Conservation (phyloP, 441 rosid species). For the Pelargonium fulgidum region DNA sequence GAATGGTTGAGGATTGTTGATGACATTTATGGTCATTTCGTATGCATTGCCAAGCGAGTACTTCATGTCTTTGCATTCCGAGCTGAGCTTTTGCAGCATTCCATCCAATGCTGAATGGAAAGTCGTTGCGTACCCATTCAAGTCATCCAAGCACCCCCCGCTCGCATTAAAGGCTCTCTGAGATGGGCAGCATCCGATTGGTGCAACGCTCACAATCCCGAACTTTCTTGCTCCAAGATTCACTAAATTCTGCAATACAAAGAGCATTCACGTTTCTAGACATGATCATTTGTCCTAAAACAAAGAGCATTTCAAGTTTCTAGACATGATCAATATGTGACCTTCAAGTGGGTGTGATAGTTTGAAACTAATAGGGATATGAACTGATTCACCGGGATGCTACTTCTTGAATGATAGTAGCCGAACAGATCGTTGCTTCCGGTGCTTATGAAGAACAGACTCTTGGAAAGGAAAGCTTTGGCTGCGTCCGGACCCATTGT, state of each 20-base stretch:
- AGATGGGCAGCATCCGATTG: constrained; percentile 53
- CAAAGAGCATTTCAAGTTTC: too few relatives aligned
- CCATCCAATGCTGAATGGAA: constrained; percentile 25
- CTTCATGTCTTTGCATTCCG: constrained; percentile 29
- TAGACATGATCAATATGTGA: neutral
- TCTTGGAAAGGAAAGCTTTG: constrained; percentile 24
- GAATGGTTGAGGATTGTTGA: constrained; percentile 24
- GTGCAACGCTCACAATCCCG: constrained; percentile 41
- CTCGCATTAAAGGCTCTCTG: constrained; percentile 29
- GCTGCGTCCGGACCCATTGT: constrained; percentile 24
- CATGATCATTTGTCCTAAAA: too few relatives aligned
- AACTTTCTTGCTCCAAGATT: constrained; percentile 41
- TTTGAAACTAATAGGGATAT: constrained; percentile 25
- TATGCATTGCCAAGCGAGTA: constrained; percentile 45
- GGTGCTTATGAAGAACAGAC: constrained; percentile 45
- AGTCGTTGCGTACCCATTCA: constrained; percentile 35
- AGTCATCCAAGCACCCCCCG: constrained; percentile 36
- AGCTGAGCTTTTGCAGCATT: constrained; percentile 34
- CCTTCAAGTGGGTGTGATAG: constrained; percentile 34
- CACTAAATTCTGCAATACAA: constrained; percentile 32
- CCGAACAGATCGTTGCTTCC: constrained; percentile 46
- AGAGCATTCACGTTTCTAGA: too few relatives aligned
- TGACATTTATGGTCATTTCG: constrained; percentile 42
- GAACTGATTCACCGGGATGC: constrained; percentile 28
- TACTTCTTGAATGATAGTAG: constrained; percentile 25